Evolutionary conservation across 1,284 basidiomycete species (phyloP).

Genomic region (Takashimella koratensis): DNA sequence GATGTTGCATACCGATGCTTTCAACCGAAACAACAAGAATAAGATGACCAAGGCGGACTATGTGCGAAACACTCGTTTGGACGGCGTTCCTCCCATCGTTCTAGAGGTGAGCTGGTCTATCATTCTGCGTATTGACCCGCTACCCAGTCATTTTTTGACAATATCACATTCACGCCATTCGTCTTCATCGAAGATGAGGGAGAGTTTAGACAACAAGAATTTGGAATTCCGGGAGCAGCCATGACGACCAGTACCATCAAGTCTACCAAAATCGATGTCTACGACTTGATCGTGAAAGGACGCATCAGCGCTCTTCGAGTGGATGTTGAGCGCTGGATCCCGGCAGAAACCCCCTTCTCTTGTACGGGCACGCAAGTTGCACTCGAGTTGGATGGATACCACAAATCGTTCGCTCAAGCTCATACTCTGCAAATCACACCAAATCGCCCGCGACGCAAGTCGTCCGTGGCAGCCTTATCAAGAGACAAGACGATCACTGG

Average conservation of each 20-base stretch:
- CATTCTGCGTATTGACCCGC: not conserved
- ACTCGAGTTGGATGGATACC: slow-evolving; percentile 68
- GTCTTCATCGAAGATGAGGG: slow-evolving; percentile 89
- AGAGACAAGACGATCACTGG: not conserved
- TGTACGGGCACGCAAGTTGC: slow-evolving; percentile 67
- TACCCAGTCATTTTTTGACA: slow-evolving; percentile 88
- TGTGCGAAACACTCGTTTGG: slow-evolving; percentile 80
- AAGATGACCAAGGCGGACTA: slow-evolving; percentile 97
- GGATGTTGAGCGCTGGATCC: slow-evolving; percentile 64
- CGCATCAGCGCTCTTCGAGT: slow-evolving; percentile 70
- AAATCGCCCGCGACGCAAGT: slow-evolving; percentile 15
- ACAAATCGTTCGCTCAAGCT: slow-evolving; percentile 66
- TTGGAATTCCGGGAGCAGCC: slow-evolving; percentile 1
- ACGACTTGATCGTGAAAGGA: slow-evolving; percentile 80
- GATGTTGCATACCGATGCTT: slow-evolving; percentile 97
- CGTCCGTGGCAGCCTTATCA: slow-evolving; percentile 21
- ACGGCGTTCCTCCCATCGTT: slow-evolving; percentile 77
- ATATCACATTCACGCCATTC: slow-evolving; percentile 90
- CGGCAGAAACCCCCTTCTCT: slow-evolving; percentile 67
- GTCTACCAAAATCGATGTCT: slow-evolving; percentile 77
- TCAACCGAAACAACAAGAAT: slow-evolving; percentile 94
- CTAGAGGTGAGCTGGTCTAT: slow-evolving; percentile 63
- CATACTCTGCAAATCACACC: slow-evolving; percentile 58
- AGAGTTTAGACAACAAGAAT: slow-evolving; percentile 51
- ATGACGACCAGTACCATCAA: slow-evolving; percentile 53